Base-by-base conservation (phyloP, 83 land plant genomes). In the Diphasiastrum complanatum region DNA sequence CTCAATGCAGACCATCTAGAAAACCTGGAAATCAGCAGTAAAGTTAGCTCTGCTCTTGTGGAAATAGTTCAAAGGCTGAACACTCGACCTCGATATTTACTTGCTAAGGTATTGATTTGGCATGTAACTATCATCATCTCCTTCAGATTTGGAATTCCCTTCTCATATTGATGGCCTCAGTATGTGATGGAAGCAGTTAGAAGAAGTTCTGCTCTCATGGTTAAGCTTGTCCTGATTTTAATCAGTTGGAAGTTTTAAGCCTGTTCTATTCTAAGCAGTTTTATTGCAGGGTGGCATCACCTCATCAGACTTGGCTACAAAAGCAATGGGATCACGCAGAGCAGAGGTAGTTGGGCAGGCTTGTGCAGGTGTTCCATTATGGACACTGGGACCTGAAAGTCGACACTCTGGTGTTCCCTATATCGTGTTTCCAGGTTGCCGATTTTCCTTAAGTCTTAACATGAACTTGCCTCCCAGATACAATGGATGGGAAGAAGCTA, bases 351-450 rank as follows among this genome's bases (percentile, higher is more conserved):
- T 80, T 66, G 99, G 99, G 29, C 99, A 95, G 67, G 99, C 89
- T 22, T 65, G 85, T 25, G 75, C 99, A 68, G 99, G 99, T 53
- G 89, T 95, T 58, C 99, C 99, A 3, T 64, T 95, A 27, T 95
- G 99, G 99, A 78, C 78, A 67, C 82, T 95, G 29, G 97, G 89
- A 58, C 83, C 81, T 48, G 99, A 83, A 73, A 95, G 93, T 65
- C 76, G 86, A 62, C 96, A 95, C 63, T 92, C 99, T 36, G 88
- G 84, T 16, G 72, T 86, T 49, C 99, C 97, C 0, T 89, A 95
- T 65, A 89, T 95, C 63, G 93, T 95, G 47, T 95, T 95, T 47
- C 99, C 99, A 51, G 99, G 99, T 95, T n/a, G n/a, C n/a, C n/a
- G n/a, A n/a, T n/a, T n/a, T n/a, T n/a, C n/a, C n/a, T n/a, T n/a